Evolutionary conservation across 371 early-diverging fungal species (phyloP), one percentile per base, ranked within the genome.

Genomic region (Apophysomyces trapeziformis): DNA sequence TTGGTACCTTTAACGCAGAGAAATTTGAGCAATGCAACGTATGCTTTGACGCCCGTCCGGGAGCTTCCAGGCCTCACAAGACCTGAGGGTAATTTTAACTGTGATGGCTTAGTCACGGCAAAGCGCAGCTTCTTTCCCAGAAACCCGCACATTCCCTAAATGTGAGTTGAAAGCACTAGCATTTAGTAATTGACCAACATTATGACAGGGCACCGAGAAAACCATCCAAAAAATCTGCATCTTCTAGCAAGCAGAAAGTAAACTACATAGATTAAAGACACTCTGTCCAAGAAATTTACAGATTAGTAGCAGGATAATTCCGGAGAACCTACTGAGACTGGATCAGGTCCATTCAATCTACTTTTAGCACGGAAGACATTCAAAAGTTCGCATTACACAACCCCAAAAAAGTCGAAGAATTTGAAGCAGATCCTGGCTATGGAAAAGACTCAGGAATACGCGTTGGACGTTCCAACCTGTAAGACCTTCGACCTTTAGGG

Each of bases 371-470:
- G 66, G 14, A 87, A 85, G 63, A 87, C 92, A 7, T 95, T 94
- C 80, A 95, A 93, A 70, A 92, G 77, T 64, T 63, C 79, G 14
- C 77, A 73, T 37, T 92, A 90, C 75, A 78, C 77, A 43, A 76
- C 87, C 21, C 74, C 86, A 13, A 91, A 90, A 54, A 90, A 92
- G 71, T 87, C 82, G 66, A 92, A 89, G 69, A 89, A 88, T 63
- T 74, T 93, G 58, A 93, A 94, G 61, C 95, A 95, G 73, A 85
- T 94, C 8, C 69, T 93, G 2, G 76, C 90, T 0, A 69, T 84
- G 61, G 95, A 95, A 71, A 89, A 90, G 74, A 79, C 78, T 4
- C 75, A 78, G 65, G 87, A 87, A 36, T 77, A 81, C 67, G 85
- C 90, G 9, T 66, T 90, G 1, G 85, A 87, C 67, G 78, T 89